phyloP scores from a whole-genome alignment of 345 rosid species.

The Ailanthus altissimus region DNA sequence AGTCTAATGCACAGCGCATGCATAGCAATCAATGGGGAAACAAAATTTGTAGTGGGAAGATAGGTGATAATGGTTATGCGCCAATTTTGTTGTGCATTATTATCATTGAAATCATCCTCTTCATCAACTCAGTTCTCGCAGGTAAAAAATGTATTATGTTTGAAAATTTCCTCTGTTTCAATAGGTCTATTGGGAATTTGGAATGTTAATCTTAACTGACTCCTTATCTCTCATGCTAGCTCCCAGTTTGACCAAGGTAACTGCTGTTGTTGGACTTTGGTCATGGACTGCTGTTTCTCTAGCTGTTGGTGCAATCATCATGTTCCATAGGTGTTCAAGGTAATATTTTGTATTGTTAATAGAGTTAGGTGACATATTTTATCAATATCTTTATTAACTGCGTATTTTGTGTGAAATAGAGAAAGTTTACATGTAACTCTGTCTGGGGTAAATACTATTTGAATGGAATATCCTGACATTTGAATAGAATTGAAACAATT shows the following conservation, averaged over 20 bases:
- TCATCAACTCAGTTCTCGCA: constrained; percentile 70
- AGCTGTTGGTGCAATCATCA: constrained; percentile 55
- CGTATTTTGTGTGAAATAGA: background rate
- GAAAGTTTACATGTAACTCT: background rate
- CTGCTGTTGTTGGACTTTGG: constrained; percentile 88
- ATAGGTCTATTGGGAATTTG: background rate
- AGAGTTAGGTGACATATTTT: constrained; percentile 8
- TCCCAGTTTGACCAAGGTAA: constrained; percentile 74
- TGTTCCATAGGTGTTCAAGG: constrained; percentile 81
- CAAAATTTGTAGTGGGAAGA: constrained; percentile 54
- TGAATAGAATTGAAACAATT: background rate
- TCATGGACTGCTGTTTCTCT: constrained; percentile 71
- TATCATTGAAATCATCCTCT: constrained; percentile 53
- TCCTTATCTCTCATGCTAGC: constrained; percentile 47
- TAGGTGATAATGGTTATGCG: constrained; percentile 66
- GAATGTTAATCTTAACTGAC: constrained; percentile 24
- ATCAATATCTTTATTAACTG: background rate
- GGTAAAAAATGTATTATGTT: constrained; percentile 40
- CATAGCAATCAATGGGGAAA: constrained; percentile 40
- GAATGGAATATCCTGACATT: background rate
- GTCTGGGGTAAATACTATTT: background rate
- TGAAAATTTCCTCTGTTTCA: background rate
- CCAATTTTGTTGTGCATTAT: constrained; percentile 62
- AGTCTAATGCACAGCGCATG: constrained; percentile 62
- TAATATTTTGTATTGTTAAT: constrained; percentile 38